Evolutionary conservation across 768 basidiomycete genomes (phyloP).

Genomic region (Pisolithus microcarpus): DNA sequence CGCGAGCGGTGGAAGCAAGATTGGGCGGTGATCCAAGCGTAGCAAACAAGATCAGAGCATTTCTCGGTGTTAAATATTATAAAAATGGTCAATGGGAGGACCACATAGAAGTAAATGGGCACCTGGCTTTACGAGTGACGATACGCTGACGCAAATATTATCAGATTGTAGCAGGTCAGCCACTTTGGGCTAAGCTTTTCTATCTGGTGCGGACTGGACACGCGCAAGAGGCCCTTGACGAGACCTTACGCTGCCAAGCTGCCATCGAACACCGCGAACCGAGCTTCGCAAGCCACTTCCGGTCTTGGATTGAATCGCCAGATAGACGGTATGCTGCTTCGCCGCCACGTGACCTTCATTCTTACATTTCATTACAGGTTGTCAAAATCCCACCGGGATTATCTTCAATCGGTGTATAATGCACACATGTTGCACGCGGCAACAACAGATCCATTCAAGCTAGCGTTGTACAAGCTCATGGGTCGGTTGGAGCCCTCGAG

Average conservation of each 20-base stretch:
- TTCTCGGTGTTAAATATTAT: constrained; percentile 74
- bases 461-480: constrained; percentile 92
- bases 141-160: constrained; percentile 1
- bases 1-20: constrained; percentile 74
- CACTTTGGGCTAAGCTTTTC: constrained; percentile 92
- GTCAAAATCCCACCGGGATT: constrained; percentile 69
- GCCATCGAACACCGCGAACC: constrained; percentile 73
- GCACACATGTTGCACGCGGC: constrained; percentile 86
- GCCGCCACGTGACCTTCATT: constrained; percentile 2
- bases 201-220: constrained; percentile 87
- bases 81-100: constrained; percentile 80
- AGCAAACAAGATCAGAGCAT: constrained; percentile 84
- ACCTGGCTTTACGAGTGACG: background rate
- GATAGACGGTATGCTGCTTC: constrained; percentile 53
- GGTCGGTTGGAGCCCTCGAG: constrained; percentile 82
- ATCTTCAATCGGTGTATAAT: constrained; percentile 74
- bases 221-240: constrained; percentile 68
- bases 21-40: constrained; percentile 90
- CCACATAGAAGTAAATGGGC: constrained; percentile 64
- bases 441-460: constrained; percentile 90
- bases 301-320: constrained; percentile 73
- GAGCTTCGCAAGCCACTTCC: constrained; percentile 76
- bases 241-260: constrained; percentile 62
- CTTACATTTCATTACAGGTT: constrained; percentile 35
- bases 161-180: constrained; percentile 78